Percentiles rank a stretch among this genome's conserved stretches.
Evolutionary conservation across 192 early-diverging fungal species (phyloP).

Genomic region (Coemansia sp.): DNA sequence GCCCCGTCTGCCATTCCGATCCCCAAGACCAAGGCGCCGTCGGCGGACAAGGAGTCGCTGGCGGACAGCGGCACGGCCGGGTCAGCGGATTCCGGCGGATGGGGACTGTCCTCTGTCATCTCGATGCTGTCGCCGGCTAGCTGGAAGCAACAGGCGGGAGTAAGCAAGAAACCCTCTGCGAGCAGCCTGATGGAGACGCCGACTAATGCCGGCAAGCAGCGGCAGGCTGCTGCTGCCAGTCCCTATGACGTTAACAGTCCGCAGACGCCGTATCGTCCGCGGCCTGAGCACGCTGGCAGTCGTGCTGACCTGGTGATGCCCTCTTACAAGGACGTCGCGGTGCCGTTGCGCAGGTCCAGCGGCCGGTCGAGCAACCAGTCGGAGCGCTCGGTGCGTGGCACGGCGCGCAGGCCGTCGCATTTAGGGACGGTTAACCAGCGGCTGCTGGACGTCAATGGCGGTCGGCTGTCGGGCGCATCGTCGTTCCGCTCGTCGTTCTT

Average conservation of each 20-base stretch:
- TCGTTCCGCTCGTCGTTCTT: slow-evolving; percentile 50
- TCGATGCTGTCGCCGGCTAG: slow-evolving; percentile 47
- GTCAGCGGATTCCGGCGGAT: slow-evolving; percentile 25
- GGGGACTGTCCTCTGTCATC: slow-evolving; percentile 21
- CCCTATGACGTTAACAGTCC: slow-evolving; percentile 48
- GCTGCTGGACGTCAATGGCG: slow-evolving; percentile 7
- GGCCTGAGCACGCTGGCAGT: slow-evolving; percentile 39
- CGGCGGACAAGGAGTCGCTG: neutral
- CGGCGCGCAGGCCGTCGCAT: slow-evolving; percentile 11
- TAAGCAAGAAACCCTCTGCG: neutral
- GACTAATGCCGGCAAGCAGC: slow-evolving; percentile 7
- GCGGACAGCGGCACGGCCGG: slow-evolving; percentile 6
- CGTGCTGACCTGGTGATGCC: slow-evolving; percentile 37
- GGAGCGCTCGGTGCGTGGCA: slow-evolving; percentile 4
- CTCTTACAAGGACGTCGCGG: slow-evolving; percentile 33
- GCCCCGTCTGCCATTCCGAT: slow-evolving; percentile 16
- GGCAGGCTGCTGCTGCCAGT: slow-evolving; percentile 7
- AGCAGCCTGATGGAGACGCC: slow-evolving; percentile 25
- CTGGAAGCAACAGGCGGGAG: slow-evolving; percentile 35
- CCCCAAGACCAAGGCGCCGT: slow-evolving; percentile 14
- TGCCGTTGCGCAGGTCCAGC: slow-evolving; percentile 42
- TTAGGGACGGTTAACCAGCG: slow-evolving; percentile 10
- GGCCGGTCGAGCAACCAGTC: slow-evolving; percentile 7
- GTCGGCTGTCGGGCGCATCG: slow-evolving; percentile 34
- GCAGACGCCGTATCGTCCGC: slow-evolving; percentile 48